Evolutionary conservation across 257 asterid genomes (phyloP).

Genomic region (Catharanthus roseus): DNA sequence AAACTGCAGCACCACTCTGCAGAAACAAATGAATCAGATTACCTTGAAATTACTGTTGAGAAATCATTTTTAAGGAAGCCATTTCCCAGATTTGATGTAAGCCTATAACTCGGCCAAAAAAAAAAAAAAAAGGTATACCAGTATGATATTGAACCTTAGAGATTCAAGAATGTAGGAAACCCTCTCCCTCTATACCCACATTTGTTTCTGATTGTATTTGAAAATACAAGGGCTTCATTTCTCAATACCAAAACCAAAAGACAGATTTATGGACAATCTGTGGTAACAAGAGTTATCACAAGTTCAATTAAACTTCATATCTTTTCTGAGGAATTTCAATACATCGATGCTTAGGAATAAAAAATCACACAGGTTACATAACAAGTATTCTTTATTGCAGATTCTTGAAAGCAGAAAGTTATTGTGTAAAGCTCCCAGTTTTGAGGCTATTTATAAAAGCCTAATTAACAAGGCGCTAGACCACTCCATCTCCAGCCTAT

Average conservation of each 20-base stretch:
- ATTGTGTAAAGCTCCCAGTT: background rate
- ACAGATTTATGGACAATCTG: background rate
- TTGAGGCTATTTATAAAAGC: background rate
- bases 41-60: background rate
- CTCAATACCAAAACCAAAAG: background rate
- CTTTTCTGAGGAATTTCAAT: background rate
- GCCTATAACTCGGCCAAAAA: too few relatives aligned
- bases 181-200: too few relatives aligned
- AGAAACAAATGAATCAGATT: constrained; percentile 9
- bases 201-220: too few relatives aligned
- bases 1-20: constrained; percentile 87
- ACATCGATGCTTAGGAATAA: background rate
- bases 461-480: background rate
- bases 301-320: background rate
- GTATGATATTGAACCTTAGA: too few relatives aligned
- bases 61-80: background rate
- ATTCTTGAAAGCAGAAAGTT: background rate
- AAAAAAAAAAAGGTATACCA: too few relatives aligned
- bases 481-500: background rate
- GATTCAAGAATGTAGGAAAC: too few relatives aligned
- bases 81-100: background rate
- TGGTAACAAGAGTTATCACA: background rate
- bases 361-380: background rate
- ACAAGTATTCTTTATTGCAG: background rate
- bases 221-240: background rate